A percentile compares a stretch with the other conserved stretches of the same genome.
Conservation (phyloP, 306 rosid genomes). For the Albizia julibrissin region DNA sequence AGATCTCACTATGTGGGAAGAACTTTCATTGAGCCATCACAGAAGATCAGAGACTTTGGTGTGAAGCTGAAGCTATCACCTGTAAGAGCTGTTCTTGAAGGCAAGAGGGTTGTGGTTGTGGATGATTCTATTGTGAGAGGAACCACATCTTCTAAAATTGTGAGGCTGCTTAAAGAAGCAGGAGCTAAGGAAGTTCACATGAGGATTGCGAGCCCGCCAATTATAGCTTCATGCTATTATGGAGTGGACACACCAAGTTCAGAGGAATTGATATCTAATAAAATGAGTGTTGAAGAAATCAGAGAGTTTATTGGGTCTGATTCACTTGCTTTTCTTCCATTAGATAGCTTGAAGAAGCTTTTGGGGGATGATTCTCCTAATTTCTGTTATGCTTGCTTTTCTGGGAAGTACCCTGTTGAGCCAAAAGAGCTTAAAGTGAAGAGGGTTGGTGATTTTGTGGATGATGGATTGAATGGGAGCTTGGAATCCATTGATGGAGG, state of each 20-base stretch:
- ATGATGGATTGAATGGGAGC: conserved; percentile 89
- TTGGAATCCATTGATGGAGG: conserved; percentile 81
- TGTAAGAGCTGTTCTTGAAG: conserved; percentile 80
- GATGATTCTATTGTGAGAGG: conserved; percentile 98
- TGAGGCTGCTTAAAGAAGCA: conserved; percentile 84
- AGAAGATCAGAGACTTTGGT: conserved; percentile 90
- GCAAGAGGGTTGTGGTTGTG: conserved; percentile 94
- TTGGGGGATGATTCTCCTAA: conserved; percentile 56
- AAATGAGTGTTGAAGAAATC: conserved; percentile 85
- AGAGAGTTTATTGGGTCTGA: conserved; percentile 84
- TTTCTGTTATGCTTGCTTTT: conserved; percentile 88
- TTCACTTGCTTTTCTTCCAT: conserved; percentile 86
- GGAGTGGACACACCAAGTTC: conserved; percentile 98
- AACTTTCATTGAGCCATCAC: conserved; percentile 96
- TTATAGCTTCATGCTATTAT: conserved; percentile 85
- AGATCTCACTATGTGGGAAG: conserved; percentile 98
- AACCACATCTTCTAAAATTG: conserved; percentile 90
- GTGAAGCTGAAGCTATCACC: conserved; percentile 88
- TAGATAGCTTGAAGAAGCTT: conserved; percentile 61
- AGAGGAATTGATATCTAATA: conserved; percentile 89
- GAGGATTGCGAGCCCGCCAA: conserved; percentile 97
- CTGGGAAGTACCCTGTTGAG: conserved; percentile 94
- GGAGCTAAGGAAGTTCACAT: conserved; percentile 98
- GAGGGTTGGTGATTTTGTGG: conserved; percentile 85
- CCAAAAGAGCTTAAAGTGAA: conserved; percentile 84